phyloP scores from a whole-genome alignment of 2,329 filamentous ascomycete species.

The Alternaria arborescens region DNA sequence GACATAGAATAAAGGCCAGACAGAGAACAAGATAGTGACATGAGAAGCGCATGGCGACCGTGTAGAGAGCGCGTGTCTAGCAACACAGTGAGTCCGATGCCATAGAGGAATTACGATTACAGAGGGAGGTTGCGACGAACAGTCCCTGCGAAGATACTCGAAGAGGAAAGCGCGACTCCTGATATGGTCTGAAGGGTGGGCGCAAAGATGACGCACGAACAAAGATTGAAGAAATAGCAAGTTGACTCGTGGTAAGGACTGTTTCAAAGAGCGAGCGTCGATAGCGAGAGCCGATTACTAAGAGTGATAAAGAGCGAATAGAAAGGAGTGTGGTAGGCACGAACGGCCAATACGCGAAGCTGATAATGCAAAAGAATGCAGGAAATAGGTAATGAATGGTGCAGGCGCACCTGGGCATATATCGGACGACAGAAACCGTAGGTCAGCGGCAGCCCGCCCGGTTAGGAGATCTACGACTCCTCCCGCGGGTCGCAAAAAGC shows the following conservation, averaged over 20 bases:
- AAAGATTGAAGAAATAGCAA: constrained; percentile 22
- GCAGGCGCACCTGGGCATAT: constrained; percentile 20
- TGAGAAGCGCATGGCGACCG: constrained; percentile 40
- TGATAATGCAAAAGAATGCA: constrained; percentile 37
- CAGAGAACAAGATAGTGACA: constrained; percentile 34
- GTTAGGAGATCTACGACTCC: constrained; percentile 35
- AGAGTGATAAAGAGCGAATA: constrained; percentile 27
- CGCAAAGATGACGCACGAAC: constrained; percentile 22
- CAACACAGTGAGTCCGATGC: constrained; percentile 19
- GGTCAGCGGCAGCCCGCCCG: constrained; percentile 21
- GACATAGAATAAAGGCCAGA: constrained; percentile 39
- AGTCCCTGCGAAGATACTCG: constrained; percentile 8
- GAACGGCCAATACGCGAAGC: constrained; percentile 11
- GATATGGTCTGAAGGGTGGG: not conserved
- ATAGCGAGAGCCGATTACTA: constrained; percentile 24
- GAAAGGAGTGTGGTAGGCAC: constrained; percentile 33
- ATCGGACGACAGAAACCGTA: constrained; percentile 31
- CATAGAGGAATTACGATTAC: constrained; percentile 39
- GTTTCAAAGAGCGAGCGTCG: constrained; percentile 16
- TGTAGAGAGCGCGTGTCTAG: constrained; percentile 21
- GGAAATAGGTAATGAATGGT: constrained; percentile 12
- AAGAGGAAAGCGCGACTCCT: constrained; percentile 15
- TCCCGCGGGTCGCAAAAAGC: constrained; percentile 29
- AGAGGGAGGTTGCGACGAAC: not conserved
- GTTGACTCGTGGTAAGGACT: constrained; percentile 19